Base-by-base conservation (phyloP, 805 yeast genomes). In the Debaryomyces prosopidis region DNA sequence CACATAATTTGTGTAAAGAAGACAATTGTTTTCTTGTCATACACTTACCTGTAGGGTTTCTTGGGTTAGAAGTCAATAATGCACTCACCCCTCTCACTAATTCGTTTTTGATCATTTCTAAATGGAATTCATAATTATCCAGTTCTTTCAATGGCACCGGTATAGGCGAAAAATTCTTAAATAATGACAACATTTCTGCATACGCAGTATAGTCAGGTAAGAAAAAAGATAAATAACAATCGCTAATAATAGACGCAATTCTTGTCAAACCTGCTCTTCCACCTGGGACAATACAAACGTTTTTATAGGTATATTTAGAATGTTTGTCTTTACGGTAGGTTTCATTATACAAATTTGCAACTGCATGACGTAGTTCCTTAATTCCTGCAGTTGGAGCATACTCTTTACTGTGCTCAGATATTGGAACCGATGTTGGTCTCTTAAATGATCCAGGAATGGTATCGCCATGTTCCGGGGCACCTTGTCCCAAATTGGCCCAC, bases 401-500 rank as follows among this genome's bases (percentile, higher is more conserved):
- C 56, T 79, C 85, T 55, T 80, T 69, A 42, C 76, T 69, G 43
- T 71, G 66, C 46, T 75, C 75, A 10, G 79, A 69, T 12, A 80
- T 65, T 0, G 76, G 74, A 23, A 80, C 63, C 6, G 68, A 53
- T 0, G 66, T 66, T 3, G 85, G 85, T 58, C 83, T 66, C 43
- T 70, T 68, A 58, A 79, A 79, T 27, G 84, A 80, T 3, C 85
- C 85, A 2, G 80, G 80, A 37, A 80, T 66, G 7, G 75, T 70
- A 39, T 77, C 81, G 17, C 84, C 84, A 43, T 80, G 83, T 57
- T 80, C 85, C 3, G 85, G 85, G 45, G 82, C 81, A 39, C 85
- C 85, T 58, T 80, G 85, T 36, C 85, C 85, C 58, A 80, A 65
- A 57, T 80, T 80, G 32, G 82, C 79, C 85, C 85, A 80, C 10